Evolutionary conservation across 495 filamentous ascomycete species (phyloP).

Genomic region (Penicillium pancosmium): DNA sequence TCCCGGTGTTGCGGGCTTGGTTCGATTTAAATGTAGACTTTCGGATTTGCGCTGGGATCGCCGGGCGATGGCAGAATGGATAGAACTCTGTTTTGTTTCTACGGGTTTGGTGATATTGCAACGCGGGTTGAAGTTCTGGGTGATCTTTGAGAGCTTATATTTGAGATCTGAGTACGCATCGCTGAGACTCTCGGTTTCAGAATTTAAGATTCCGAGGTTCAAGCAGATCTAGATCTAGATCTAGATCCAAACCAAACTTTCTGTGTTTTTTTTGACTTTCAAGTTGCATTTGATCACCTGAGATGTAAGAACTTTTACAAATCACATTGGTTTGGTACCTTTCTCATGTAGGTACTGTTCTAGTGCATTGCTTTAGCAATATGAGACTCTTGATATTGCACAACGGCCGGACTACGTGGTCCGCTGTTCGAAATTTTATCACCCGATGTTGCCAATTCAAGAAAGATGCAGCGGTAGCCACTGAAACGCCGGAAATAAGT

Average conservation of each 20-base stretch:
- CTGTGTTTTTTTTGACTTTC: not conserved
- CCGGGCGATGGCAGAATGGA: not conserved
- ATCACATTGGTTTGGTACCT: not conserved
- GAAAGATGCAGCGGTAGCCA: not conserved
- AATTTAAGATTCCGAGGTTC: not conserved
- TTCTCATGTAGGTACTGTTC: not conserved
- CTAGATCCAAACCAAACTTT: not conserved
- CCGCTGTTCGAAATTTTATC: constrained; percentile 11
- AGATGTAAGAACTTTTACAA: not conserved
- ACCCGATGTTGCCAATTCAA: constrained; percentile 9
- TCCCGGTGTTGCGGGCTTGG: constrained; percentile 16
- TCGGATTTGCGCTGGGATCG: not conserved
- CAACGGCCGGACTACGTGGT: constrained; percentile 9
- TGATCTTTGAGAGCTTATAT: not conserved
- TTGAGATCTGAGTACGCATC: not conserved
- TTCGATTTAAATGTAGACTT: constrained; percentile 17
- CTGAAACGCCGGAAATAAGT: not conserved
- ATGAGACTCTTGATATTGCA: constrained; percentile 18
- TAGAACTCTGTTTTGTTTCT: not conserved
- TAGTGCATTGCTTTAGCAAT: not conserved
- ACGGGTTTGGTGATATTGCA: not conserved
- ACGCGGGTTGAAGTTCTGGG: not conserved
- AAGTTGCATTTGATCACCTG: not conserved
- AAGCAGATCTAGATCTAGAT: not conserved
- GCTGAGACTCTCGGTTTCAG: not conserved